phyloP scores from a whole-genome alignment of 169 alveolate genomes.

The Babesia caballi region DNA sequence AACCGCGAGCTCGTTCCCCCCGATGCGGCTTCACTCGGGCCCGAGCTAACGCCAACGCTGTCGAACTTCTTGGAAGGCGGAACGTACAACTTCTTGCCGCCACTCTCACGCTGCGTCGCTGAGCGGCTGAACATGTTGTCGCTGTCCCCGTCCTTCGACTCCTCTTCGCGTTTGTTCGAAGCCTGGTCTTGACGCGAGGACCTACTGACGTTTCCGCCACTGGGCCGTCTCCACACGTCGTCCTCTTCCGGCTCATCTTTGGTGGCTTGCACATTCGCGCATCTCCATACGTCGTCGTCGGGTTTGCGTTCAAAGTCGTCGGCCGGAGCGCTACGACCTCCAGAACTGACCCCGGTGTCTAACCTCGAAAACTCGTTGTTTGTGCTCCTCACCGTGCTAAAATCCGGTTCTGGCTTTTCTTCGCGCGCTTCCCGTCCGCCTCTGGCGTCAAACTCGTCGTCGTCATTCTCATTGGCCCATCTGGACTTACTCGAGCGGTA shows the following conservation, averaged over 20 bases:
- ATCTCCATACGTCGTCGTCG: constrained; percentile 31
- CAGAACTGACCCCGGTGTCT: neutral
- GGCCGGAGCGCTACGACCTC: neutral
- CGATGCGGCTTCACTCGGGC: neutral
- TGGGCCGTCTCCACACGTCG: constrained; percentile 17
- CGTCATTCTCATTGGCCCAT: constrained; percentile 66
- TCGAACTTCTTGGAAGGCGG: constrained; percentile 38
- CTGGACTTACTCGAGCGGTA: constrained; percentile 3
- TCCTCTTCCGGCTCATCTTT: neutral
- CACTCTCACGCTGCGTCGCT: neutral
- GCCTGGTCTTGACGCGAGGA: neutral
- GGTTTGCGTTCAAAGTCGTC: constrained; percentile 17
- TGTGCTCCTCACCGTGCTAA: constrained; percentile 46
- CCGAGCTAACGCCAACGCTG: neutral
- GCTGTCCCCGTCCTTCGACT: neutral
- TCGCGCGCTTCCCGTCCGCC: neutral
- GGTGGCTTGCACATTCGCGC: neutral
- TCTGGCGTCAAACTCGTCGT: constrained; percentile 17
- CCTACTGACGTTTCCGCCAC: neutral
- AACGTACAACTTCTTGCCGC: constrained; percentile 41
- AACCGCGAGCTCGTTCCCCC: constrained; percentile 1
- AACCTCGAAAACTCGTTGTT: constrained; percentile 1
- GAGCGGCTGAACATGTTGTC: constrained; percentile 15
- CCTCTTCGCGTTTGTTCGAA: neutral
- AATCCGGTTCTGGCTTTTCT: constrained; percentile 43